Evolutionary conservation across 495 filamentous ascomycete species (phyloP), one percentile per base, ranked within the genome.

Genomic region (Parathielavia hyrcaniae): DNA sequence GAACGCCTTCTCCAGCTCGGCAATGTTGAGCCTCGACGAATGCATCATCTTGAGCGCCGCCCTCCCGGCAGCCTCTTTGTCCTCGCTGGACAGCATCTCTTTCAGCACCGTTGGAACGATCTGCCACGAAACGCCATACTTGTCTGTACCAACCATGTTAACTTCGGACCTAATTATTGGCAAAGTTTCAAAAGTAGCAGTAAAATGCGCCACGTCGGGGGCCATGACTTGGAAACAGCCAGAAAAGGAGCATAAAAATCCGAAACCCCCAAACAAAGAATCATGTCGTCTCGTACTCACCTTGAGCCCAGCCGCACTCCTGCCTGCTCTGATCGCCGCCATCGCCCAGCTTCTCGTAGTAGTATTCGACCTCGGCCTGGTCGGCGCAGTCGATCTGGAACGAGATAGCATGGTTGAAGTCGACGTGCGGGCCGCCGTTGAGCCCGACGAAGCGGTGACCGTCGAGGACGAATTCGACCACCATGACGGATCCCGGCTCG

Each of bases 311-410:
- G 5, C 73, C 69, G 51, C 73, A 74, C 32, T 67, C 52, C 52
- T 61, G 57, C 45, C 61, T 64, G 9, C 55, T 50, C 53, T 54
- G 52, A 50, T 69, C 67, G 12, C 67, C 67, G 19, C 67, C 73
- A 9, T 67, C 70, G 8, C 53, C 41, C 10, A 76, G 62, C 61
- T 66, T 67, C 0, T 61, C 66, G 70, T 70, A 76, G 61, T 68
- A 76, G 49, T 72, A 64, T 50, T 76, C 71, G 23, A 76, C 65
- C 47, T 76, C 73, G 1, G 54, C 67, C 60, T 76, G 73, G 55
- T 67, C 56, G 35, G 62, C 63, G 56, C 72, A 74, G 47, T 63
- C 49, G 47, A 76, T 64, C 54, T 64, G 61, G 52, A 75, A 66
- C 12, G 66, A 69, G 4, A 71, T 56, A 36, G 64, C 67, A 3